These are phyloP conservation scores for Auxenochlorella protothecoides DNA, from an alignment of 139 green algal species.

Conservation along the genomic window DNA sequence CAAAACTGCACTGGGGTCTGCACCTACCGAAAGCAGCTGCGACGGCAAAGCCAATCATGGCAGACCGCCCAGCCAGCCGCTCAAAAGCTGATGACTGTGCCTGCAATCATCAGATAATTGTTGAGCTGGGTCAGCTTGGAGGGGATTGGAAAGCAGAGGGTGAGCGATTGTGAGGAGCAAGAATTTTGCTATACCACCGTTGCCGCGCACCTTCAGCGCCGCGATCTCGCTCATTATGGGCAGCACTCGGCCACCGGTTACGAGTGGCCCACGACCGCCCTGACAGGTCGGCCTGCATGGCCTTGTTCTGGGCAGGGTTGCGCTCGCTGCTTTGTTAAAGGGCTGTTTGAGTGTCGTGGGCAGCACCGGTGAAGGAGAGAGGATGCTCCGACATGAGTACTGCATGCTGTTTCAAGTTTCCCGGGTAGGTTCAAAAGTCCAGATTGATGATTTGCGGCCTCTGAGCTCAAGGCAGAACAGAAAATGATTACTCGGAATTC, in stretches of 20 bases:
- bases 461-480: too few species aligned
- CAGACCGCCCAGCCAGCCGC: conserved; percentile 10
- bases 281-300: background rate
- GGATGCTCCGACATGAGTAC: too few species aligned
- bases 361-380: too few species aligned
- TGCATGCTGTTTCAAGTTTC: too few species aligned
- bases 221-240: conserved; percentile 7
- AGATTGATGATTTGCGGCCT: too few species aligned
- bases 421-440: too few species aligned
- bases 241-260: background rate
- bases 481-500: too few species aligned
- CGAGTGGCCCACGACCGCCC: background rate
- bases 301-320: too few species aligned
- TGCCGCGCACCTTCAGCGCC: conserved; percentile 2
- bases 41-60: conserved; percentile 26
- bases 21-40: background rate
- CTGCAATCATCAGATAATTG: background rate
- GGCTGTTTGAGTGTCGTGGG: too few species aligned
- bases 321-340: too few species aligned
- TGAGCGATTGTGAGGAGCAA: background rate
- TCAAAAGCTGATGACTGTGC: conserved; percentile 14
- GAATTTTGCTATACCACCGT: background rate
- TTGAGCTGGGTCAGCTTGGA: too few species aligned
- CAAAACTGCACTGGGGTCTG: too few species aligned
- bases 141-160: background rate